Percentiles rank a stretch among this genome's conserved stretches.
These are phyloP conservation scores for Pythium phragmiticola DNA, from an alignment of 352 stramenopile species.

Conservation along the genomic window DNA sequence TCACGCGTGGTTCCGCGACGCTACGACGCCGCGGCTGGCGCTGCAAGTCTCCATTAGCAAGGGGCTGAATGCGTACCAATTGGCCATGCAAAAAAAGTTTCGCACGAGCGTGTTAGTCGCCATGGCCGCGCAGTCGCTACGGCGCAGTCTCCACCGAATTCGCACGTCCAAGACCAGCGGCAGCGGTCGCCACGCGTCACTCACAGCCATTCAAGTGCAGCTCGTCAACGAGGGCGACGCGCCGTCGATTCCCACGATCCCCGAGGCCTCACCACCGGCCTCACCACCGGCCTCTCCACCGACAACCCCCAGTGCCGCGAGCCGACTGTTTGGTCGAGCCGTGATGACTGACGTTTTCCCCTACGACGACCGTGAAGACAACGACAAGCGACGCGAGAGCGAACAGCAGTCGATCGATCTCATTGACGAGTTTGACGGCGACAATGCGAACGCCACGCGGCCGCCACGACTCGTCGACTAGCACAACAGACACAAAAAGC, in stretches of 20 bases:
- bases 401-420: slow-evolving; percentile 24
- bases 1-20: slow-evolving; percentile 49
- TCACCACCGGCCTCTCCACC: no score
- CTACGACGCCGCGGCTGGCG: slow-evolving; percentile 44
- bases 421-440: slow-evolving; percentile 26
- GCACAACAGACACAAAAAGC: not conserved
- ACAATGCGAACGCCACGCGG: slow-evolving; percentile 3
- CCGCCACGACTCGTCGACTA: slow-evolving; percentile 1
- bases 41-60: slow-evolving; percentile 50
- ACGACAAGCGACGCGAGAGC: slow-evolving; percentile 6
- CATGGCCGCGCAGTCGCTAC: slow-evolving; percentile 53
- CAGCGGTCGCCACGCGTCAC: not conserved
- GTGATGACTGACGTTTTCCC: not conserved
- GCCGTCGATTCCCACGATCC: not conserved
- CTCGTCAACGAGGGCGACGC: not conserved
- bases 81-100: slow-evolving; percentile 66
- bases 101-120: slow-evolving; percentile 58
- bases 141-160: slow-evolving; percentile 46
- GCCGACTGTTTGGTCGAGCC: slow-evolving; percentile 11
- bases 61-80: slow-evolving; percentile 52
- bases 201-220: not conserved
- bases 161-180: slow-evolving; percentile 27
- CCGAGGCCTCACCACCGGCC: not conserved
- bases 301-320: not conserved
- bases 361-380: not conserved